phyloP scores from a whole-genome alignment of 192 early-diverging fungal species.

The Tieghemiomyces parasiticus region DNA sequence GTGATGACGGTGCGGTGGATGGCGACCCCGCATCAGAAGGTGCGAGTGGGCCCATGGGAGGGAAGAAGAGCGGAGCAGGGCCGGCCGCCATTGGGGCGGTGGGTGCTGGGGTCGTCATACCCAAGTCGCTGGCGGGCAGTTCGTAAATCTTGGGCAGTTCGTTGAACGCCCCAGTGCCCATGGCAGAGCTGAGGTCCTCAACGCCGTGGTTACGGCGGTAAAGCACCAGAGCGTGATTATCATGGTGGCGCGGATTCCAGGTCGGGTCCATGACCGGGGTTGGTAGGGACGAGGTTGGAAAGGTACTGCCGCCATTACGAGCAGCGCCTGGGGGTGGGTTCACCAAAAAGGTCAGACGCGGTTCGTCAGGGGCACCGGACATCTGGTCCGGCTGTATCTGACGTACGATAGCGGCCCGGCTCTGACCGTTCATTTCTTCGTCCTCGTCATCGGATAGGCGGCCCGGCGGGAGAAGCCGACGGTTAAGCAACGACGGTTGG shows the following conservation, averaged over 20 bases:
- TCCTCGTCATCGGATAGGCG: too few relatives aligned
- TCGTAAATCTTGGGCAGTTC: background rate
- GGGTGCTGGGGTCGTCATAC: background rate
- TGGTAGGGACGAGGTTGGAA: background rate
- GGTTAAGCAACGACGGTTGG: background rate
- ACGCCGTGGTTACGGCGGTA: background rate
- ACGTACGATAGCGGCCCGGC: too few relatives aligned
- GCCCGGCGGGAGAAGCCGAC: background rate
- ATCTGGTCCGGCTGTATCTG: too few relatives aligned
- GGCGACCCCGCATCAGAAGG: background rate
- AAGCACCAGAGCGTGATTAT: background rate
- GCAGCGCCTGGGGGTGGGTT: background rate
- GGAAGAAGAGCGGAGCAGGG: too few relatives aligned
- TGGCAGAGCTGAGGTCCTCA: background rate
- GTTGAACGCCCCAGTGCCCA: background rate
- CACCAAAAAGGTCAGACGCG: background rate
- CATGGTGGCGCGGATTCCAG: background rate
- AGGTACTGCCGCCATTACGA: background rate
- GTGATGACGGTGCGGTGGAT: background rate
- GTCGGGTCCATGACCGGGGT: background rate
- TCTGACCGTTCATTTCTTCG: too few relatives aligned
- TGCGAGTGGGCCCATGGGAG: too few relatives aligned
- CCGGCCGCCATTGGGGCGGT: background rate
- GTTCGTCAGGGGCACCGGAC: background rate
- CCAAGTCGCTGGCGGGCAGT: background rate